Conservation (phyloP, 257 asterid species). For the Mitragyna speciosa region DNA sequence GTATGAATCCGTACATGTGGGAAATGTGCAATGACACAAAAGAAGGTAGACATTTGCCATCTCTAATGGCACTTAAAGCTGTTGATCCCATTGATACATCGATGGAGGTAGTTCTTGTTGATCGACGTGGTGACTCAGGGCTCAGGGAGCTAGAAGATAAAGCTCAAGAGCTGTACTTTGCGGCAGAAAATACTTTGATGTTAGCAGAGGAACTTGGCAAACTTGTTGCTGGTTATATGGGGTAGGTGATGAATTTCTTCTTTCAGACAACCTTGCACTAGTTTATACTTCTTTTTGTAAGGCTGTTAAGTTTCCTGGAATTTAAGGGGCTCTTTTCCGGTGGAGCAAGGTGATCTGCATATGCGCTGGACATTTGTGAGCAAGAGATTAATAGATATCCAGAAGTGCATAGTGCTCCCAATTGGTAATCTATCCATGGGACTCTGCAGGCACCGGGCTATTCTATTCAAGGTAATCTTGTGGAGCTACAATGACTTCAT, state of each 20-base stretch:
- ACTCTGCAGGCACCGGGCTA: conserved; percentile 96
- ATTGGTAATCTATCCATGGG: conserved; percentile 82
- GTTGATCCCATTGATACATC: conserved; percentile 61
- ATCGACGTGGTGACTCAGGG: conserved; percentile 73
- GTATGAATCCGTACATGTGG: conserved; percentile 92
- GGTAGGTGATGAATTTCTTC: conserved; percentile 45
- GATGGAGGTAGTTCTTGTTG: conserved; percentile 81
- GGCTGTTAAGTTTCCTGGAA: conserved; percentile 29
- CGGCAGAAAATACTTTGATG: conserved; percentile 64
- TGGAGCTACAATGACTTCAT: background rate
- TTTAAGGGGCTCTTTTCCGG: conserved; percentile 82
- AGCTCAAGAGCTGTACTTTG: conserved; percentile 81
- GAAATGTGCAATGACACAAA: conserved; percentile 77
- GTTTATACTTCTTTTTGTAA: conserved; percentile 23
- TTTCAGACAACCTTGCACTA: conserved; percentile 5
- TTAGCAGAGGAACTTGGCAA: conserved; percentile 84
- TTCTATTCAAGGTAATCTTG: conserved; percentile 78
- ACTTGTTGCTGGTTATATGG: conserved; percentile 92
- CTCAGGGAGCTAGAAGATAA: conserved; percentile 92
- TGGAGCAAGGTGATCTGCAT: conserved; percentile 88
- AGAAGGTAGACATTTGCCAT: conserved; percentile 77
- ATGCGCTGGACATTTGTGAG: conserved; percentile 65
- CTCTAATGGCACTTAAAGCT: conserved; percentile 64
- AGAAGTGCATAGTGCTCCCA: conserved; percentile 80
- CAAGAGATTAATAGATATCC: conserved; percentile 57